phyloP scores from a whole-genome alignment of 2,329 filamentous ascomycete species.

The Monilinia aucupariae region DNA sequence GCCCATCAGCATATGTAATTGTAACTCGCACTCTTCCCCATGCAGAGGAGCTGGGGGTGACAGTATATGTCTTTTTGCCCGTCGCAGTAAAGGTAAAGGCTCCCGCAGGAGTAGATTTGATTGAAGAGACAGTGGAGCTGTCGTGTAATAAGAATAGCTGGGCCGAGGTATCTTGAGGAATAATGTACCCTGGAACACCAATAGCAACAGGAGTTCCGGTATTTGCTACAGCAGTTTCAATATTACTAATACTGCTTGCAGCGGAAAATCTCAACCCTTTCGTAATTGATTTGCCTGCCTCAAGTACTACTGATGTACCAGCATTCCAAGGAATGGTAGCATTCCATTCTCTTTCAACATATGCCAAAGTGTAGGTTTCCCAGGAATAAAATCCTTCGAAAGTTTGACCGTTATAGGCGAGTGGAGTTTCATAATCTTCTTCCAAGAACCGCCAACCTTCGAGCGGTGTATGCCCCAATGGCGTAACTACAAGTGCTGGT shows the following conservation, averaged over 20 bases:
- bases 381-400: conserved; percentile 59
- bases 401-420: conserved; percentile 47
- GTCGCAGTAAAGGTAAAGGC: conserved; percentile 37
- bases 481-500: conserved; percentile 44
- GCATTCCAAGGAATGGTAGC: conserved; percentile 48
- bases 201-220: conserved; percentile 45
- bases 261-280: conserved; percentile 49
- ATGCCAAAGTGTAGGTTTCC: conserved; percentile 50
- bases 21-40: conserved; percentile 48
- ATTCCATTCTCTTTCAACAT: conserved; percentile 52
- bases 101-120: conserved; percentile 38
- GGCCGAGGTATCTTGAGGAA: conserved; percentile 44
- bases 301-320: conserved; percentile 43
- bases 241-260: conserved; percentile 42
- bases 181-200: conserved; percentile 50
- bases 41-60: conserved; percentile 40
- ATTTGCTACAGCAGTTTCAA: conserved; percentile 43
- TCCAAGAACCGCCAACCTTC: conserved; percentile 51
- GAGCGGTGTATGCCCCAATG: conserved; percentile 44
- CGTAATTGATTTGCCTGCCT: conserved; percentile 42
- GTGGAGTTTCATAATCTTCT: conserved; percentile 40
- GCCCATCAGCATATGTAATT: conserved; percentile 44
- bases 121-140: conserved; percentile 38
- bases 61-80: conserved; percentile 37
- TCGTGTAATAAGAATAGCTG: conserved; percentile 43